Evolutionary conservation across 768 basidiomycete species (phyloP).

Genomic region (Mycena amicta): DNA sequence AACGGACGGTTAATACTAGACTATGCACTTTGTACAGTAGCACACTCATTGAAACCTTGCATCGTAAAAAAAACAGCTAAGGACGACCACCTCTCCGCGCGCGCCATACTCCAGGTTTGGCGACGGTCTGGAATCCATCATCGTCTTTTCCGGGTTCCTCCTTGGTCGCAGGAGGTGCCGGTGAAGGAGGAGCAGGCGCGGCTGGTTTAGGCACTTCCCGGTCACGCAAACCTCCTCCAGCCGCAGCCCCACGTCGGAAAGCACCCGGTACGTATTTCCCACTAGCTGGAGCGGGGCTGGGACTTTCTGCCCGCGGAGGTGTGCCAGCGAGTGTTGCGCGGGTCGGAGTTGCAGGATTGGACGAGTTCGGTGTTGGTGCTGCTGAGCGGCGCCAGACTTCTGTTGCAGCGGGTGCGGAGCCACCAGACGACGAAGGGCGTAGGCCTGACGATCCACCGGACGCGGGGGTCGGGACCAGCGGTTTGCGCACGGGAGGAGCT

Average conservation of each 20-base stretch:
- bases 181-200: constrained; percentile 34
- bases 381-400: constrained; percentile 35
- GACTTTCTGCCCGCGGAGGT: constrained; percentile 59
- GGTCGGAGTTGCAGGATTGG: constrained; percentile 31
- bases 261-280: constrained; percentile 50
- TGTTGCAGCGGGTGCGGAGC: constrained; percentile 17
- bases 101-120: constrained; percentile 41
- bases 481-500: constrained; percentile 32
- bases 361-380: constrained; percentile 26
- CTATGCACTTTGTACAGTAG: constrained; percentile 19
- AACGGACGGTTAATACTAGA: constrained; percentile 20
- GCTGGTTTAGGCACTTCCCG: constrained; percentile 54
- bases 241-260: constrained; percentile 28
- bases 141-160: constrained; percentile 55
- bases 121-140: constrained; percentile 74
- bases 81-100: constrained; percentile 25
- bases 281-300: constrained; percentile 46
- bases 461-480: constrained; percentile 30
- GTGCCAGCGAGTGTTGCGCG: constrained; percentile 35
- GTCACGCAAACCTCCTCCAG: constrained; percentile 57
- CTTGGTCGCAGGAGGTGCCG: constrained; percentile 22
- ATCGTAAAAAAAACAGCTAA: constrained; percentile 5
- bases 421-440: constrained; percentile 10
- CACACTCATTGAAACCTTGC: not conserved
- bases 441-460: constrained; percentile 29